Conservation (phyloP, 768 basidiomycete species). For the Cytidiella melzeri region DNA sequence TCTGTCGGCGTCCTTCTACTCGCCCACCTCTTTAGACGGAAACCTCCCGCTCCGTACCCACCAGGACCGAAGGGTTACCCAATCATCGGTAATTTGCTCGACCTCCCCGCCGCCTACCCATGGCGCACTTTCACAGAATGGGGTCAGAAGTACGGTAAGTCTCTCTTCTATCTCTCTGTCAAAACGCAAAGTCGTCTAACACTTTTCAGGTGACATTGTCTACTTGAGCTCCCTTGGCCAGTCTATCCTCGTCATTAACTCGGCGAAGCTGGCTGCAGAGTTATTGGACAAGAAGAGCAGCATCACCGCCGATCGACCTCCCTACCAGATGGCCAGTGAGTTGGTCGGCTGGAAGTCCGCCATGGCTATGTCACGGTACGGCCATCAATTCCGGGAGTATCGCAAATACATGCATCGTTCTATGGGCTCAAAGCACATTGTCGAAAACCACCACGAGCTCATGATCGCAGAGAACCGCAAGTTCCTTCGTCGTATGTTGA, state of each 20-base stretch:
- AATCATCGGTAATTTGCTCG: constrained; percentile 12
- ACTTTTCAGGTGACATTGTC: constrained; percentile 13
- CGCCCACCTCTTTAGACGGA: too few species aligned
- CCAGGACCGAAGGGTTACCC: constrained; percentile 14
- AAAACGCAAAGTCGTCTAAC: neutral
- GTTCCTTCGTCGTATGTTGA: constrained; percentile 26
- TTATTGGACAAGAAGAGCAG: constrained; percentile 25
- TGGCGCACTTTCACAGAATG: constrained; percentile 8
- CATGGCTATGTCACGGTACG: constrained; percentile 18
- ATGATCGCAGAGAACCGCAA: constrained; percentile 25
- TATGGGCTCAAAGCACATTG: constrained; percentile 19
- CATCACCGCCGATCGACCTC: constrained; percentile 26
- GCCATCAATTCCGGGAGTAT: constrained; percentile 20
- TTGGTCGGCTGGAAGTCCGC: constrained; percentile 21
- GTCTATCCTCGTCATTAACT: constrained; percentile 25
- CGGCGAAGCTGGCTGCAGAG: constrained; percentile 19
- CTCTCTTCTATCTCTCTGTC: too few species aligned
- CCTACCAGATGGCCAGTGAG: constrained; percentile 21
- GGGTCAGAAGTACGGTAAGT: constrained; percentile 13
- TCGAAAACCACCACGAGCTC: constrained; percentile 21
- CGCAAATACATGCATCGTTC: constrained; percentile 17
- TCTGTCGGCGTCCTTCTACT: too few species aligned
- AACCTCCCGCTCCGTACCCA: constrained; percentile 6
- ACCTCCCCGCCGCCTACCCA: constrained; percentile 8
- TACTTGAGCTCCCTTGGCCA: constrained; percentile 23